phyloP scores from a whole-genome alignment of 129 eudicot species.

The Ambrosia trifida region DNA sequence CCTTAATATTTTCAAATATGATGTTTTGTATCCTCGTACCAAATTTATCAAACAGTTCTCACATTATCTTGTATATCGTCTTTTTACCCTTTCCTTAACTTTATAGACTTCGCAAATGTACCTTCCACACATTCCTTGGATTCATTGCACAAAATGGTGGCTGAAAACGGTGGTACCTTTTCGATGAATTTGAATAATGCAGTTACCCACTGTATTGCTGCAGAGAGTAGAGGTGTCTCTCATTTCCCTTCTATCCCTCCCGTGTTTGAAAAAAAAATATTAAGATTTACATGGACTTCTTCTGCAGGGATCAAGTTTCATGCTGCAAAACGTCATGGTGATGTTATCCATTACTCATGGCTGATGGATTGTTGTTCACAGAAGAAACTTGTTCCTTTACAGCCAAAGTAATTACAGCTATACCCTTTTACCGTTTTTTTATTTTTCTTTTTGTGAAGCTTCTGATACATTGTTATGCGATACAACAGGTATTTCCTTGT shows the following conservation, averaged over 20 bases:
- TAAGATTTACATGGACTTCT: neutral
- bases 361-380: conserved; percentile 76
- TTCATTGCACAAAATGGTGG: conserved; percentile 81
- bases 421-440: conserved; percentile 8
- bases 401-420: conserved; percentile 58
- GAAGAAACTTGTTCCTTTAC: conserved; percentile 76
- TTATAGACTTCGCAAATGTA: conserved; percentile 74
- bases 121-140: conserved; percentile 68
- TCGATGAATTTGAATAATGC: conserved; percentile 90
- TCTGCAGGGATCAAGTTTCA: conserved; percentile 81
- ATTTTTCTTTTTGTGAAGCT: neutral
- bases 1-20: conserved; percentile 64
- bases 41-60: neutral
- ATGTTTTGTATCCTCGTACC: conserved; percentile 76
- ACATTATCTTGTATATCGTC: conserved; percentile 6
- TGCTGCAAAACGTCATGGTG: conserved; percentile 89
- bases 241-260: conserved; percentile 7
- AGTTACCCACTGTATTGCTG: conserved; percentile 93
- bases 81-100: conserved; percentile 45
- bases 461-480: conserved; percentile 4
- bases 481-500: conserved; percentile 66
- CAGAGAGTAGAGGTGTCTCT: conserved; percentile 73
- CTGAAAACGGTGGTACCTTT: conserved; percentile 87
- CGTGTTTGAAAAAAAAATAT: neutral
- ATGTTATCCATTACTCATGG: conserved; percentile 92